Evolutionary conservation across 1,284 basidiomycete species (phyloP).

Genomic region (Entoloma clypeatum): DNA sequence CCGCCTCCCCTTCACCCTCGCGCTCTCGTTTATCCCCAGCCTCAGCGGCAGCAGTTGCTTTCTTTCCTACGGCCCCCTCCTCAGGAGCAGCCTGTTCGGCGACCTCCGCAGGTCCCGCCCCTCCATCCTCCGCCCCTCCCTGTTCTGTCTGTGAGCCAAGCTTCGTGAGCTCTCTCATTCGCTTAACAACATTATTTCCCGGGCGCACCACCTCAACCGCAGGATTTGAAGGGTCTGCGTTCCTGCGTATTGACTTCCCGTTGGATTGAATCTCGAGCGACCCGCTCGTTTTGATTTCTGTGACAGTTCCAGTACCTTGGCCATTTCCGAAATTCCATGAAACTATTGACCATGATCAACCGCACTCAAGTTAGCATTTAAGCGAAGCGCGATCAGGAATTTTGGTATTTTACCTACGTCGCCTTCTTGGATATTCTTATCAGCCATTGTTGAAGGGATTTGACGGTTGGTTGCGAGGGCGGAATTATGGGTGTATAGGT

Average conservation of each 20-base stretch:
- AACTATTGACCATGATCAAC: slow-evolving; percentile 4
- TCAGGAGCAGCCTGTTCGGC: background rate
- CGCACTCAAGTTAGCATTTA: background rate
- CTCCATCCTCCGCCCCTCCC: slow-evolving; percentile 4
- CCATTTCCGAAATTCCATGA: slow-evolving; percentile 16
- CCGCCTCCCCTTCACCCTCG: slow-evolving; percentile 5
- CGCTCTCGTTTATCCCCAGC: slow-evolving; percentile 16
- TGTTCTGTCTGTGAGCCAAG: slow-evolving; percentile 8
- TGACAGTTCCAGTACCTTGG: slow-evolving; percentile 13
- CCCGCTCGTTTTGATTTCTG: slow-evolving; percentile 14
- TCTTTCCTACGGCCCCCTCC: slow-evolving; percentile 14
- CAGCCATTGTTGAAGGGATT: slow-evolving; percentile 13
- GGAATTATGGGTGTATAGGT: too few species aligned
- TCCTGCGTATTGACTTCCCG: slow-evolving; percentile 19
- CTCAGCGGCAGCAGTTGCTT: slow-evolving; percentile 11
- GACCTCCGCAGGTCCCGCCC: background rate
- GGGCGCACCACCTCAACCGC: slow-evolving; percentile 17
- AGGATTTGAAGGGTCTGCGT: slow-evolving; percentile 17
- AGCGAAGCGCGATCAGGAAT: background rate
- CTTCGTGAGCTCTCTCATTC: slow-evolving; percentile 18
- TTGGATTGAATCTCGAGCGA: slow-evolving; percentile 18
- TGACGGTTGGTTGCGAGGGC: too few species aligned
- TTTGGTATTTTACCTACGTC: slow-evolving; percentile 19
- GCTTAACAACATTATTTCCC: slow-evolving; percentile 20
- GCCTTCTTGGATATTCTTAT: slow-evolving; percentile 16